A percentile compares a stretch with the other conserved stretches of the same genome.
phyloP scores from a whole-genome alignment of 352 stramenopile species.

The Phytophthora pseudosyringae region DNA sequence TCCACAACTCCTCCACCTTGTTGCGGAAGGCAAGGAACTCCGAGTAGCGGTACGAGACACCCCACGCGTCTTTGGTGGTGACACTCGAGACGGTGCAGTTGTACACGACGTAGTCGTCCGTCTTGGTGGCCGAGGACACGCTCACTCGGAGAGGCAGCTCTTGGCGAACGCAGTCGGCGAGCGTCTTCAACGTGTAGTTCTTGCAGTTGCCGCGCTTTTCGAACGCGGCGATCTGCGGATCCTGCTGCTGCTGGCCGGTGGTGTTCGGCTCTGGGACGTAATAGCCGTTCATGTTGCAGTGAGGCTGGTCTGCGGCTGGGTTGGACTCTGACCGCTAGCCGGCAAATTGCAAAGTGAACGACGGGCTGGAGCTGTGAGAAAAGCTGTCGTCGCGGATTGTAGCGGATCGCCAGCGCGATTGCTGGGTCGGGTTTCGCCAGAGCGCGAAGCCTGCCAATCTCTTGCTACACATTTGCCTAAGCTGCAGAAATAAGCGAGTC shows the following conservation, averaged over 20 bases:
- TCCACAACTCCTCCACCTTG: constrained; percentile 61
- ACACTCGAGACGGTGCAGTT: constrained; percentile 54
- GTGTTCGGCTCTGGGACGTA: constrained; percentile 40
- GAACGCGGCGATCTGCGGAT: constrained; percentile 28
- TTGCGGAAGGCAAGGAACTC: constrained; percentile 68
- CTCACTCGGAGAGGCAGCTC: constrained; percentile 58
- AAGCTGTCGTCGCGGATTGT: constrained; percentile 16
- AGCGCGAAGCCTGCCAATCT: constrained; percentile 4
- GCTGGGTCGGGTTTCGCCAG: constrained; percentile 23
- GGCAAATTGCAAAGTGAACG: constrained; percentile 32
- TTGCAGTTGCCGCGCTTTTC: constrained; percentile 46
- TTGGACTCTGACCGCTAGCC: constrained; percentile 2
- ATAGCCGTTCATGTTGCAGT: constrained; percentile 36
- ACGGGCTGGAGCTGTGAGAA: constrained; percentile 17
- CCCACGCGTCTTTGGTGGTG: constrained; percentile 56
- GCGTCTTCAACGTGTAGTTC: constrained; percentile 56
- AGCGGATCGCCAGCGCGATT: constrained; percentile 1
- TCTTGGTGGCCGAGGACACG: constrained; percentile 43
- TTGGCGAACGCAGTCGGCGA: constrained; percentile 47
- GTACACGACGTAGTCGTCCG: constrained; percentile 63
- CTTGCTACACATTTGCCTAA: constrained; percentile 1
- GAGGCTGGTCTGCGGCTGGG: not conserved
- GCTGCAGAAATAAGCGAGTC: constrained; percentile 23
- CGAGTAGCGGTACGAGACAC: constrained; percentile 67
- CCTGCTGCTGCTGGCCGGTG: constrained; percentile 16